Evolutionary conservation across 2,329 filamentous ascomycete genomes (phyloP), one percentile per base, ranked within the genome.

Genomic region (Teratosphaeria nubilosa): DNA sequence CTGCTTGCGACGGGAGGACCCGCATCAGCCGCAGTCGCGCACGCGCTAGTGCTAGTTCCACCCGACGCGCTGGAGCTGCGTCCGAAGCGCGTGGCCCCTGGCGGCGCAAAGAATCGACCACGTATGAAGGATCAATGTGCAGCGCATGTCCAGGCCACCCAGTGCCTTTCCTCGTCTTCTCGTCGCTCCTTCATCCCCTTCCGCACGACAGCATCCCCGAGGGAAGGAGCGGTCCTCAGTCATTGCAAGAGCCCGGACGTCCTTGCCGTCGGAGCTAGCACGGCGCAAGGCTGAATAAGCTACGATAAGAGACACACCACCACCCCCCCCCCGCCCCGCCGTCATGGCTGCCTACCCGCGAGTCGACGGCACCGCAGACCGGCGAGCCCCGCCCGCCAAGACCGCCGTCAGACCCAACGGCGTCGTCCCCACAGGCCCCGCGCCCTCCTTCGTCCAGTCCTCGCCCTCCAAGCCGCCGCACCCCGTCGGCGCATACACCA

Each of bases 401-500:
- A 37, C 41, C 1, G 9, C 24, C 54, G 14, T 27, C 34, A 25
- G 52, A 20, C 16, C 53, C 51, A 53, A 30, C 22, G 30, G 51
- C 30, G 30, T n/a, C 7, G 25, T 30, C 51, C 25, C 30, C 51
- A 25, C 4, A 5, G 14, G 30, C 51, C 51, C 30, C 13, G 22
- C 25, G 16, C 30, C 41, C 20, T 22, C 41, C 41, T 48, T 48
- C 41, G 41, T 48, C n/a, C 41, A 48, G 41, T 59, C 66, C 25
- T 64, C 61, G 54, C 64, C 65, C 57, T 71, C 71, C 65, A 72
- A 74, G 62, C 70, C 67, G 10, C 63, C 66, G 14, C 59, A 74
- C 57, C 62, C 66, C 61, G 55, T 62, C 57, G 63, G 64, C 62
- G 57, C 86, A 68, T 91, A 90, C 77, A 82, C 85, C 58, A 91